Percentiles rank a stretch among this genome's conserved stretches.
phyloP scores from a whole-genome alignment of 352 stramenopile species.

The Globisporangium camurandrum region DNA sequence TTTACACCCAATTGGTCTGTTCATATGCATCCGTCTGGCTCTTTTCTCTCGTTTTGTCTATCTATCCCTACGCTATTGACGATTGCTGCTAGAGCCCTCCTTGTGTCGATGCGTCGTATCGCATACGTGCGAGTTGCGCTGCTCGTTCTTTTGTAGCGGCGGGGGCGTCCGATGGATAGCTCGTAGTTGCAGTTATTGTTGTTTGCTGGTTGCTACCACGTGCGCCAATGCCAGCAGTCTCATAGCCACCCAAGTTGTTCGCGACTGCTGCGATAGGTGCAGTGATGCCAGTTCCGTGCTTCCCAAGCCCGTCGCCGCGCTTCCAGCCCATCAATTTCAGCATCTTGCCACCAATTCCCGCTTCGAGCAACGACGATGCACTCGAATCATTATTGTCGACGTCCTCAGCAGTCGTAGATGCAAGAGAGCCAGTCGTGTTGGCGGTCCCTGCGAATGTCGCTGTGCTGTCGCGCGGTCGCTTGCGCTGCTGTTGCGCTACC shows the following conservation, averaged over 20 bases:
- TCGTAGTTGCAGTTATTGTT: too few relatives aligned
- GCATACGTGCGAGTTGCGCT: constrained; percentile 46
- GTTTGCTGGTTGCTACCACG: too few relatives aligned
- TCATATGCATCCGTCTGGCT: background rate
- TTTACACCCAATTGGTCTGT: background rate
- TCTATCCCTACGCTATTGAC: background rate
- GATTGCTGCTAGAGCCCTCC: background rate
- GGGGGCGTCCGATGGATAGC: too few relatives aligned
- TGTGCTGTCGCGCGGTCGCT: constrained; percentile 8
- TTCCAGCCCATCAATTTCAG: constrained; percentile 88
- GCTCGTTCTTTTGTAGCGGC: constrained; percentile 67
- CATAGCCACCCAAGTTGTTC: constrained; percentile 18
- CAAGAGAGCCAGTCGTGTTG: background rate
- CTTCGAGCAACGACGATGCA: constrained; percentile 33
- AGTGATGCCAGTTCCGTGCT: constrained; percentile 74
- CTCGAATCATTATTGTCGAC: constrained; percentile 2
- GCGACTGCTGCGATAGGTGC: constrained; percentile 40
- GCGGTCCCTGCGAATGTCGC: background rate
- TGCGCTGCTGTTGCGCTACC: constrained; percentile 10
- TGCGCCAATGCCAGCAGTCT: constrained; percentile 46
- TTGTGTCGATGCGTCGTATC: constrained; percentile 34
- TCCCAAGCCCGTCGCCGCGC: constrained; percentile 70
- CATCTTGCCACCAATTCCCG: constrained; percentile 77
- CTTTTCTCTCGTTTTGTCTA: background rate
- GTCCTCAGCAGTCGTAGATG: background rate